Percentiles rank a stretch among this genome's conserved stretches.
Conservation (phyloP, 2,329 filamentous ascomycete genomes). For the Daldinia sp. region DNA sequence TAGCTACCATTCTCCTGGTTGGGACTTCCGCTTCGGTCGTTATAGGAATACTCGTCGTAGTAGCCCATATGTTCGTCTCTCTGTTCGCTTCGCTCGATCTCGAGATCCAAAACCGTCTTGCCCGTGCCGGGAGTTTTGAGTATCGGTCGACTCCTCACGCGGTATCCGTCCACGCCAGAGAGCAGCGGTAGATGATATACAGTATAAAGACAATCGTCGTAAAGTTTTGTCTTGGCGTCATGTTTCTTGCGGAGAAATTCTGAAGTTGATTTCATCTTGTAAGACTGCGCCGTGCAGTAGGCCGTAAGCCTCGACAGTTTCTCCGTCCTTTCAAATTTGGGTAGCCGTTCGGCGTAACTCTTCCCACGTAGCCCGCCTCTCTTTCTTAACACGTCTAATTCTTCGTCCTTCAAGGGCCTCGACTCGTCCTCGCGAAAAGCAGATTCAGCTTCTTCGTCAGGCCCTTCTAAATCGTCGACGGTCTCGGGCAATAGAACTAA, state of each 20-base stretch:
- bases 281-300: conserved; percentile 94
- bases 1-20: conserved; percentile 39
- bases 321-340: conserved; percentile 86
- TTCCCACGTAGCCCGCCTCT: conserved; percentile 74
- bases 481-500: conserved; percentile 93
- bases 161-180: conserved; percentile 84
- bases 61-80: conserved; percentile 92
- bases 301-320: conserved; percentile 91
- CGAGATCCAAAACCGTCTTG: conserved; percentile 90
- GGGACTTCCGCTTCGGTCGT: conserved; percentile 48
- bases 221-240: conserved; percentile 91
- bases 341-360: conserved; percentile 91
- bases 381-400: conserved; percentile 70
- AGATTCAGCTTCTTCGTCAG: conserved; percentile 61
- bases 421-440: conserved; percentile 58
- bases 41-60: conserved; percentile 76
- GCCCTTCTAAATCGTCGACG: conserved; percentile 66
- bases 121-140: conserved; percentile 89
- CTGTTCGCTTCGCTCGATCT: conserved; percentile 92
- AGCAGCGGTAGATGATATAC: conserved; percentile 93
- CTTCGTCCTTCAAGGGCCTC: conserved; percentile 73
- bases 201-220: conserved; percentile 96
- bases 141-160: conserved; percentile 88
- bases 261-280: conserved; percentile 87
- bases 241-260: conserved; percentile 89